phyloP scores from a whole-genome alignment of 768 basidiomycete species.

The Chalciporus chontae region DNA sequence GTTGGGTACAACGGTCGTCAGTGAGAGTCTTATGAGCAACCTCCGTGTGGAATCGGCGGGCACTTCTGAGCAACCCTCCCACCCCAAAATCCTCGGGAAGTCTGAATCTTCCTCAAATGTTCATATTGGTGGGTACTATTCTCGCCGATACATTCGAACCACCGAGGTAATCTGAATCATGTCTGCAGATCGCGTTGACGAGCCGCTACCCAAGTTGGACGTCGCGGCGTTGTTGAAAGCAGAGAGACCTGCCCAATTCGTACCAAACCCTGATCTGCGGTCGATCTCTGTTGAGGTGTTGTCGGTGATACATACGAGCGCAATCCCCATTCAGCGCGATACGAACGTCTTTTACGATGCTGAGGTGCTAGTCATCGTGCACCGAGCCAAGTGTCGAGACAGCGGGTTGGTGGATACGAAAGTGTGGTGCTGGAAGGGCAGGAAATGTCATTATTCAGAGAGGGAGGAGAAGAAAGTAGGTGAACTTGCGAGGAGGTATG shows the following conservation, averaged over 20 bases:
- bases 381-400: constrained; percentile 63
- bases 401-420: constrained; percentile 63
- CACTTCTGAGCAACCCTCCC: not conserved
- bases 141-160: too few species aligned
- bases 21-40: constrained; percentile 11
- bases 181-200: constrained; percentile 37
- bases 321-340: constrained; percentile 43
- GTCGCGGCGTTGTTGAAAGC: constrained; percentile 43
- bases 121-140: constrained; percentile 33
- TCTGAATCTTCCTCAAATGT: constrained; percentile 15
- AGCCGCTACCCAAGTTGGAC: constrained; percentile 46
- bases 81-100: not conserved
- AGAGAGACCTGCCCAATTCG: constrained; percentile 8
- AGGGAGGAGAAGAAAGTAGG: constrained; percentile 62
- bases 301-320: constrained; percentile 49
- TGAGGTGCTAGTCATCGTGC: constrained; percentile 65
- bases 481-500: constrained; percentile 72
- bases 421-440: constrained; percentile 79
- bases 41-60: constrained; percentile 4
- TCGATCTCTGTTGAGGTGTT: constrained; percentile 77
- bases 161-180: not conserved
- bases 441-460: constrained; percentile 47
- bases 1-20: constrained; percentile 3
- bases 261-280: constrained; percentile 34
- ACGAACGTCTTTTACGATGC: constrained; percentile 66